Evolutionary conservation across 257 asterid genomes (phyloP).

Genomic region (Penstemon eatonii): DNA sequence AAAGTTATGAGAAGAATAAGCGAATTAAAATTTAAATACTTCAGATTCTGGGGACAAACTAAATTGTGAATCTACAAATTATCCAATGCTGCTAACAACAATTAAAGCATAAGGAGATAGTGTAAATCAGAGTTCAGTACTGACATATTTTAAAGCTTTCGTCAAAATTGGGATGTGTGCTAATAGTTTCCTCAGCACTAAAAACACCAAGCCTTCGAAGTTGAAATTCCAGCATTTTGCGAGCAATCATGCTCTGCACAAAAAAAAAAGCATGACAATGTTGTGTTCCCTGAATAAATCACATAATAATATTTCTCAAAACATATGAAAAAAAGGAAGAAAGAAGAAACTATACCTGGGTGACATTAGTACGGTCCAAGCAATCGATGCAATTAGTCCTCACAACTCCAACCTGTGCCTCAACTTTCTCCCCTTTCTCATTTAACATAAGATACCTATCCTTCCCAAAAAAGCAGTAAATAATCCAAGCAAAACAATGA

Average conservation of each 20-base stretch:
- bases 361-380: conserved; percentile 97
- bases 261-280: conserved; percentile 15
- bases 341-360: conserved; percentile 55
- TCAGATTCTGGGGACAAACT: conserved; percentile 23
- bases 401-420: conserved; percentile 78
- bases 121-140: conserved; percentile 29
- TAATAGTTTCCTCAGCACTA: conserved; percentile 64
- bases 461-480: conserved; percentile 25
- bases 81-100: conserved; percentile 16
- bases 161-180: conserved; percentile 66
- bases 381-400: conserved; percentile 94
- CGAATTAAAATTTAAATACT: conserved; percentile 10
- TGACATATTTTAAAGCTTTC: conserved; percentile 67
- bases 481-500: conserved; percentile 15
- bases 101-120: not conserved
- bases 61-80: conserved; percentile 14
- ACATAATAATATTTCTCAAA: conserved; percentile 3
- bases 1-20: conserved; percentile 25
- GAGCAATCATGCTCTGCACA: conserved; percentile 87
- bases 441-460: conserved; percentile 75
- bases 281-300: conserved; percentile 10
- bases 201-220: conserved; percentile 86
- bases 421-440: conserved; percentile 81
- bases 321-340: not conserved
- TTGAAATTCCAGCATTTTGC: conserved; percentile 88